These are phyloP conservation scores for Skeletonema menzelii DNA, from an alignment of 108 stramenopile species.

Conservation along the genomic window DNA sequence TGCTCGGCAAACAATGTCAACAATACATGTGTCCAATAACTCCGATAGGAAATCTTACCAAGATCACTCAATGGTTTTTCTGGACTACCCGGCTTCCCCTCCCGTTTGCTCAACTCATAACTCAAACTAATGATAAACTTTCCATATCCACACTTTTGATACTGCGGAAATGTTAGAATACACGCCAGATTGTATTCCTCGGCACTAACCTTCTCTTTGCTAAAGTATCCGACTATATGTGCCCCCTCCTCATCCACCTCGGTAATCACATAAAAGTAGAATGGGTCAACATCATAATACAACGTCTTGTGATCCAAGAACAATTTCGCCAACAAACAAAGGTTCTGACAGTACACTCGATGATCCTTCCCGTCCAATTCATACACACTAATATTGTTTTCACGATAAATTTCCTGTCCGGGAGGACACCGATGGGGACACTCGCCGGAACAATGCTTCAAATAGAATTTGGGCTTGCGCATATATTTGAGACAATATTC, in stretches of 20 bases:
- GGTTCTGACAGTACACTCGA: constrained; percentile 96
- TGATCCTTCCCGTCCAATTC: constrained; percentile 97
- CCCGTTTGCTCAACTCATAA: constrained; percentile 91
- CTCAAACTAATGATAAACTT: constrained; percentile 97
- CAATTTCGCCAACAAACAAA: constrained; percentile 97
- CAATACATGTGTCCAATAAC: constrained; percentile 91
- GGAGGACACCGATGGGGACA: constrained; percentile 86
- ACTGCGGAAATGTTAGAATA: constrained; percentile 98
- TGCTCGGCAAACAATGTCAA: constrained; percentile 60
- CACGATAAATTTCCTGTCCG: constrained; percentile 94
- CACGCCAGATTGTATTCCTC: constrained; percentile 99
- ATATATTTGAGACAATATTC: constrained; percentile 98
- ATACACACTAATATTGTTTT: constrained; percentile 70
- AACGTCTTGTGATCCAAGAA: constrained; percentile 99
- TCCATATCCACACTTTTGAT: constrained; percentile 97
- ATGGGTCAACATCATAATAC: constrained; percentile 99
- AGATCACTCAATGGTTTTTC: constrained; percentile 98
- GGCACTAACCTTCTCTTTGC: constrained; percentile 90
- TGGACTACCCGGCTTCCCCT: constrained; percentile 92
- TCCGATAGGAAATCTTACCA: constrained; percentile 93
- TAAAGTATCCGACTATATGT: constrained; percentile 98
- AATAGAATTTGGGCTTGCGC: constrained; percentile 70
- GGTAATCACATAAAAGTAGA: constrained; percentile 97
- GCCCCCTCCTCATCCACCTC: constrained; percentile 91
- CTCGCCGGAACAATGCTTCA: constrained; percentile 59